phyloP scores from a whole-genome alignment of 2,329 filamentous ascomycete species.

The Simplicillium aogashimaense region DNA sequence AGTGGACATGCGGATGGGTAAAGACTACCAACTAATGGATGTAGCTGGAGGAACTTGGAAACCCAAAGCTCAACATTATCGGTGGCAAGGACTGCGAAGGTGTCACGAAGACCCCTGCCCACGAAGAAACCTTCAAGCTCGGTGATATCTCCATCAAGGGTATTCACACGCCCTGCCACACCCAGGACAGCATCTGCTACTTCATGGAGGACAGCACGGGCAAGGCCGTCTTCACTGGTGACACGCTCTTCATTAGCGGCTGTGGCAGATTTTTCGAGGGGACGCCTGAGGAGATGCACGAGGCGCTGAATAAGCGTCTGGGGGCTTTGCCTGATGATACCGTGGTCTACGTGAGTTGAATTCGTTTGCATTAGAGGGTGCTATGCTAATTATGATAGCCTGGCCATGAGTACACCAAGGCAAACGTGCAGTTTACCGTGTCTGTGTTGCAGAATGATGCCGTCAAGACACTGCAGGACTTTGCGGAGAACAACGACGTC shows the following conservation, averaged over 20 bases:
- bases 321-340: slow-evolving; percentile 79
- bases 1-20: too few species aligned
- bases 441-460: slow-evolving; percentile 66
- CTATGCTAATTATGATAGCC: slow-evolving; percentile 41
- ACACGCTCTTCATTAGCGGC: slow-evolving; percentile 90
- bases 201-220: slow-evolving; percentile 70
- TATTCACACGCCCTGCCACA: slow-evolving; percentile 95
- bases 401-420: slow-evolving; percentile 96
- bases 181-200: slow-evolving; percentile 96
- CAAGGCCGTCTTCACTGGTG: slow-evolving; percentile 84
- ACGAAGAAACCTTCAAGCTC: slow-evolving; percentile 72
- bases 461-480: slow-evolving; percentile 67
- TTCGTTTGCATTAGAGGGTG: too few species aligned
- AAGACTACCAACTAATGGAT: not conserved
- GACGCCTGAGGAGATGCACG: slow-evolving; percentile 81
- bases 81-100: slow-evolving; percentile 79
- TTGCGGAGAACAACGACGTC: slow-evolving; percentile 69
- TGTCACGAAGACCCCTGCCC: slow-evolving; percentile 65
- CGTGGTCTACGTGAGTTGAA: slow-evolving; percentile 65
- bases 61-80: slow-evolving; percentile 61
- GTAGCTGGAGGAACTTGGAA: slow-evolving; percentile 35
- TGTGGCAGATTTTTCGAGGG: slow-evolving; percentile 97
- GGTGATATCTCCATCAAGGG: slow-evolving; percentile 76
- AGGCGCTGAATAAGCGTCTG: slow-evolving; percentile 78
- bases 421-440: slow-evolving; percentile 81